Base-by-base conservation (phyloP, 306 rosid genomes). In the Lathyrus oleraceus region DNA sequence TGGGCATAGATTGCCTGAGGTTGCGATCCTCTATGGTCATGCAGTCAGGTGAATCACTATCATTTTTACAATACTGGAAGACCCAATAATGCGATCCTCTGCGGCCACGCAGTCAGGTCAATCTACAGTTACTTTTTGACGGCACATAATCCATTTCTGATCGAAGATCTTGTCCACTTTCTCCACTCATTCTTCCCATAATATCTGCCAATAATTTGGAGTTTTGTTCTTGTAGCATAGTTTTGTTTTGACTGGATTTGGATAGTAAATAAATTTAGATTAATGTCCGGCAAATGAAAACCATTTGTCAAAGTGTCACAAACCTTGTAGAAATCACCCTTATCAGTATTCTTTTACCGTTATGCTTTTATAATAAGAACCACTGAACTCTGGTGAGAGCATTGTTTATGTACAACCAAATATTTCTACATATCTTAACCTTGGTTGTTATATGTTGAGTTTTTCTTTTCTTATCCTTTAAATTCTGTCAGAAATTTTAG, bases 261-360 rank as follows among this genome's bases (percentile, higher is more conserved):
- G 40, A 57, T 57, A 8, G n/a, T 57, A 57, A 47, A 6, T 57
- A 57, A 57, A 57, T 57, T 27, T 57, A 27, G 11, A 28, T 57
- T 57, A 57, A 19, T 27, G 27, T 57, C 63, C 63, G 40, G 63
- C 63, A 27, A 6, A 57, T 27, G 19, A 28, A 57, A 27, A 77
- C 12, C 21, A 9, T 64, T 45, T 57, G 77, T 69, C 70, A 1
- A 32, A 72, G 53, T 17, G 48, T 77, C 82, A 81, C 43, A 60
- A 20, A 42, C 82, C 57, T 77, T 58, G 85, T 49, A 51, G 63
- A 77, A 77, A 73, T 81, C 82, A 77, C 77, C 72, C 49, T 15
- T 60, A 52, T 47, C 76, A 27, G 52, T 61, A 61, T 47, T 27
- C 66, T 43, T 3, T 3, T 39, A 39, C 23, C 21, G 16, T 52